Percentiles rank a stretch among this genome's conserved stretches.
Conservation (phyloP, 2,329 filamentous ascomycete genomes). For the Aciculosporium take region DNA sequence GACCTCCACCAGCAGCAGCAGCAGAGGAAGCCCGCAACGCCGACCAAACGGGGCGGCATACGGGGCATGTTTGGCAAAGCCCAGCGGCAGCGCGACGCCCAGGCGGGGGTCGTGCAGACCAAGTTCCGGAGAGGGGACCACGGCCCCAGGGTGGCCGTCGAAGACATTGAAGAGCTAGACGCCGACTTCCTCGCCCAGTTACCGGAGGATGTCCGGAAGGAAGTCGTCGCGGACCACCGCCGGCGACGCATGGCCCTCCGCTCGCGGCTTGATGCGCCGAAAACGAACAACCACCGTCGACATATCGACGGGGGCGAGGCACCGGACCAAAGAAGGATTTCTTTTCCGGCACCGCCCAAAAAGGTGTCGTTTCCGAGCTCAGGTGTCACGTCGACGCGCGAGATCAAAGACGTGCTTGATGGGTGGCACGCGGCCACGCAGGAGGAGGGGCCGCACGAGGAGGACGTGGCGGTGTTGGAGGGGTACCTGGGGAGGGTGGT, state of each 20-base stretch:
- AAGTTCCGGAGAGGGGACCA: constrained; percentile 40
- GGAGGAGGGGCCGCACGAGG: constrained; percentile 59
- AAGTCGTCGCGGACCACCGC: constrained; percentile 61
- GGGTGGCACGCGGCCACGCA: constrained; percentile 64
- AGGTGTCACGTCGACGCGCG: constrained; percentile 28
- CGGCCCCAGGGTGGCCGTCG: constrained; percentile 9
- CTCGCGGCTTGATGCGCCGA: constrained; percentile 30
- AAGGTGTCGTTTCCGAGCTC: constrained; percentile 33
- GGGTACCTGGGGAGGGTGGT: constrained; percentile 62
- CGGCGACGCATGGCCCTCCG: constrained; percentile 41
- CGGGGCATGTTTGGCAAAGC: constrained; percentile 27
- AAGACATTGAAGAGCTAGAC: constrained; percentile 40
- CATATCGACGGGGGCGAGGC: constrained; percentile 20
- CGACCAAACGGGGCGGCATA: constrained; percentile 47
- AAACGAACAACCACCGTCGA: constrained; percentile 10
- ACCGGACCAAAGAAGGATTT: constrained; percentile 26
- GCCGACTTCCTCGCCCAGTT: constrained; percentile 67
- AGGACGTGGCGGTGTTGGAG: constrained; percentile 63
- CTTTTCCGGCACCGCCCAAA: constrained; percentile 31
- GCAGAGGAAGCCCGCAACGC: constrained; percentile 40
- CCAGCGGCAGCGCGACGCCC: constrained; percentile 37
- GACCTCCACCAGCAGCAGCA: constrained; percentile 35
- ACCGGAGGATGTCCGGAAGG: constrained; percentile 63
- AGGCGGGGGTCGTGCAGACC: constrained; percentile 54
- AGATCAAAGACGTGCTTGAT: constrained; percentile 60